Base-by-base conservation (phyloP, 495 filamentous ascomycete species). In the Rusavskia elegans region DNA sequence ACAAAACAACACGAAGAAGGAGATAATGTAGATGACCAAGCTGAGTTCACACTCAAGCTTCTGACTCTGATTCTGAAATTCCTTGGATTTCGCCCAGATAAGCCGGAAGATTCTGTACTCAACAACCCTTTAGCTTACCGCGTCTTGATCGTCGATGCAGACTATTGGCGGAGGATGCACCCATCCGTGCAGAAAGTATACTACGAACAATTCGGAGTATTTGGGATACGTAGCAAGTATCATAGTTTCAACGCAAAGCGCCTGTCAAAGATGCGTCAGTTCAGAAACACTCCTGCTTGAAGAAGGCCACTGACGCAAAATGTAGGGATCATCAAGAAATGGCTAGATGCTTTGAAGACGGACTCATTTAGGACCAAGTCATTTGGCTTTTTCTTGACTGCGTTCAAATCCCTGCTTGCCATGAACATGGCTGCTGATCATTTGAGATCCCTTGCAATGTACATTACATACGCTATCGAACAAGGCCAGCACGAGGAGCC, bases 111-210 rank as follows among this genome's bases (percentile, higher is more conserved):
- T 40, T 94, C 88, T 11, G 83, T 96, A 55, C 94, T 98, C 64
- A 85, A 89, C 55, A 98, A 98, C 61, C 89, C 92, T 2, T 72
- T 98, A 35, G 92, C 92, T 4, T 97, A 95, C 66, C 79, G 93
- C 45, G 78, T 95, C 40, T 73, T 98, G 30, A 71, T 98, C 21
- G 85, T 97, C 40, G 92, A 98, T 67, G 79, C 87, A 58, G 90
- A 97, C 57, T 78, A 83, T 37, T 98, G 92, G 92, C 76, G 89
- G 58, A 82, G 79, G 63, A 84, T 84, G 36, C 82, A 81, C 40
- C 53, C 73, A 4, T 67, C 75, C 21, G 83, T 89, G 3, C 85
- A 95, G 57, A 81, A 84, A 54, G 69, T 94, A 17, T 98, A 95
- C 65, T 96, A 95, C 67, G 78, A 80, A 29, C 92, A 97, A 66